These are phyloP conservation scores for Remersonia thermophila DNA, from an alignment of 2,329 filamentous ascomycete genomes.

Conservation along the genomic window DNA sequence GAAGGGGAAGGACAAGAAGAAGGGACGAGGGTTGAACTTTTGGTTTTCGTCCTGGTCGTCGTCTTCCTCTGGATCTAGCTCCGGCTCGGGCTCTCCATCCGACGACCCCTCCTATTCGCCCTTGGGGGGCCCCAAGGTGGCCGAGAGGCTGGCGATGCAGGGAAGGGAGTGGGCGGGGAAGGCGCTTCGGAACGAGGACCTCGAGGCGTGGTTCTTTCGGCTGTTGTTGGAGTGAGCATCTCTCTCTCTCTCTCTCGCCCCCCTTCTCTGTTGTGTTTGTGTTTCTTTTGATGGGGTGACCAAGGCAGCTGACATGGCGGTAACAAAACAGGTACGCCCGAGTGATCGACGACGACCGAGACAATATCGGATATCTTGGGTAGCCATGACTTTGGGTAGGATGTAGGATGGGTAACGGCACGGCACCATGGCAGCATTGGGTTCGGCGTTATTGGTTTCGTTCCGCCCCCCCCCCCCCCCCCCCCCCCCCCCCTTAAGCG, in stretches of 20 bases:
- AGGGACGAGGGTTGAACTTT: constrained; percentile 37
- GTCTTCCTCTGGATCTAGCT: too few relatives aligned
- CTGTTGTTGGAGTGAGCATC: constrained; percentile 53
- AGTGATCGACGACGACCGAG: constrained; percentile 51
- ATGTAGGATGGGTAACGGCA: too few relatives aligned
- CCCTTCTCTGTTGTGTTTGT: neutral
- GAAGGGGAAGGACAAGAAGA: constrained; percentile 40
- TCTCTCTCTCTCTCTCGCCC: neutral
- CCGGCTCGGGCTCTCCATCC: too few relatives aligned
- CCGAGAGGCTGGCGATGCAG: constrained; percentile 49
- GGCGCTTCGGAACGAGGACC: constrained; percentile 58
- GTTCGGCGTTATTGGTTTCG: too few relatives aligned
- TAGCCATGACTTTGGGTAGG: too few relatives aligned
- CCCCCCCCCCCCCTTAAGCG: too few relatives aligned
- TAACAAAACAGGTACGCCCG: constrained; percentile 42
- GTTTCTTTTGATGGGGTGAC: too few relatives aligned
- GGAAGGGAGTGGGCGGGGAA: constrained; percentile 61
- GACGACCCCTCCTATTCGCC: too few relatives aligned
- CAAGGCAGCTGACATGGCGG: too few relatives aligned
- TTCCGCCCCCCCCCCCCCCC: too few relatives aligned
- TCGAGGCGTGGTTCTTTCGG: constrained; percentile 58
- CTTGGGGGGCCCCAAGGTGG: constrained; percentile 40
- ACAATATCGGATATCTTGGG: constrained; percentile 38
- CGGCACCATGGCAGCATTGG: too few relatives aligned
- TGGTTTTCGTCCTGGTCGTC: too few relatives aligned